These are phyloP conservation scores for Populus trichocarpa DNA, from an alignment of 441 rosid species.

Conservation along the genomic window DNA sequence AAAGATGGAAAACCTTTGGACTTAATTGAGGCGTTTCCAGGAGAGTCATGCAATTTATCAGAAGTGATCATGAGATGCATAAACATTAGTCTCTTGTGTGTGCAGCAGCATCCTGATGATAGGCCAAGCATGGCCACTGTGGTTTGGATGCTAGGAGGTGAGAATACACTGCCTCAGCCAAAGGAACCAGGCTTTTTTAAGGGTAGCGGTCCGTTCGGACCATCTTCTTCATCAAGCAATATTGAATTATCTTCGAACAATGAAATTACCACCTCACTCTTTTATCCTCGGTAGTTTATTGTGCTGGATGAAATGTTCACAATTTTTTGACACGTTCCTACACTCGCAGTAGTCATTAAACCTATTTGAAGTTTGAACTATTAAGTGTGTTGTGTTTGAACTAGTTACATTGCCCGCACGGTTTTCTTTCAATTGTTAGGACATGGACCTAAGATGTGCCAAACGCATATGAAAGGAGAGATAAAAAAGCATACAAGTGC, in stretches of 20 bases:
- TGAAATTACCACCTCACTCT: slow-evolving; percentile 14
- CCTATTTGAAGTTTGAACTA: too few relatives aligned
- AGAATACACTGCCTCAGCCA: slow-evolving; percentile 21
- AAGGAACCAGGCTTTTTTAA: slow-evolving; percentile 26
- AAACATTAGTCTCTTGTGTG: slow-evolving; percentile 9
- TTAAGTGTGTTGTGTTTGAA: too few relatives aligned
- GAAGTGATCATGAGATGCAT: slow-evolving; percentile 23
- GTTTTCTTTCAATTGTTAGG: too few relatives aligned
- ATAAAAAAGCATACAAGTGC: too few relatives aligned
- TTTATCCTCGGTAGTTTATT: slow-evolving; percentile 8
- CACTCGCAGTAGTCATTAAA: neutral
- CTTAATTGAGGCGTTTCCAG: slow-evolving; percentile 20
- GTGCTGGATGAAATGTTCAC: neutral
- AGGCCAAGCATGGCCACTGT: slow-evolving; percentile 32
- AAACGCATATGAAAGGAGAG: too few relatives aligned
- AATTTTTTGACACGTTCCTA: too few relatives aligned
- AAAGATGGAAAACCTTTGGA: slow-evolving; percentile 24
- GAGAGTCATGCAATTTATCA: neutral
- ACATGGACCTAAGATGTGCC: too few relatives aligned
- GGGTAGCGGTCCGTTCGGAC: slow-evolving; percentile 8
- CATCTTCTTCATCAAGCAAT: slow-evolving; percentile 6
- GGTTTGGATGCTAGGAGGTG: slow-evolving; percentile 22
- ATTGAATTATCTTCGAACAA: neutral
- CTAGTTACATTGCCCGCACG: too few relatives aligned
- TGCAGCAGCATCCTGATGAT: slow-evolving; percentile 21